phyloP scores from a whole-genome alignment of 805 yeast species.

The Millerozyma miso region DNA sequence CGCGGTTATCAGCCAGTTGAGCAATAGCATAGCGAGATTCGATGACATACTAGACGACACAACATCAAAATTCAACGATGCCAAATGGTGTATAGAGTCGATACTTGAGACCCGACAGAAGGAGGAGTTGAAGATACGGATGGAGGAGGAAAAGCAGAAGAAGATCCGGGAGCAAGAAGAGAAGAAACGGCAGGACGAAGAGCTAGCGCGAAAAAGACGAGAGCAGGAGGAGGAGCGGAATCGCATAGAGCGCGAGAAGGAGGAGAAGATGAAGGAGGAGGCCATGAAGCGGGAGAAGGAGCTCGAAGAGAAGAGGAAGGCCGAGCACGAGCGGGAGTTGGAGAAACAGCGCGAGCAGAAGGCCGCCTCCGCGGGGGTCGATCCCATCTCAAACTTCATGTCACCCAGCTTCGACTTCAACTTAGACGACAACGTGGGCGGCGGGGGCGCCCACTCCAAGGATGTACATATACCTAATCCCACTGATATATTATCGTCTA shows the following conservation, averaged over 20 bases:
- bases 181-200: constrained; percentile 13
- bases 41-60: constrained; percentile 43
- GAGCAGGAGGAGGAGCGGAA: constrained; percentile 9
- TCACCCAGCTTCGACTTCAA: constrained; percentile 27
- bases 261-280: constrained; percentile 12
- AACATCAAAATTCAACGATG: constrained; percentile 36
- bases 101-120: constrained; percentile 39
- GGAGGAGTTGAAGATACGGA: constrained; percentile 35
- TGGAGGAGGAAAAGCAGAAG: constrained; percentile 28
- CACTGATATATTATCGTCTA: constrained; percentile 26
- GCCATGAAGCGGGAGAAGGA: constrained; percentile 3
- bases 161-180: constrained; percentile 15
- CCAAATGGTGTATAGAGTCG: constrained; percentile 41
- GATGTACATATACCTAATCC: constrained; percentile 23
- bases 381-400: constrained; percentile 14
- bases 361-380: constrained; percentile 8
- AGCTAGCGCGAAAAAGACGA: constrained; percentile 13
- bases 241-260: constrained; percentile 15
- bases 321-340: constrained; percentile 8
- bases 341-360: constrained; percentile 7
- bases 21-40: constrained; percentile 30
- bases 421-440: constrained; percentile 16
- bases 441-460: constrained; percentile 11
- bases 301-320: constrained; percentile 6
- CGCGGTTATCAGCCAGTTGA: constrained; percentile 31